Conservation (phyloP, 768 basidiomycete genomes). For the Baorangia bicolor region DNA sequence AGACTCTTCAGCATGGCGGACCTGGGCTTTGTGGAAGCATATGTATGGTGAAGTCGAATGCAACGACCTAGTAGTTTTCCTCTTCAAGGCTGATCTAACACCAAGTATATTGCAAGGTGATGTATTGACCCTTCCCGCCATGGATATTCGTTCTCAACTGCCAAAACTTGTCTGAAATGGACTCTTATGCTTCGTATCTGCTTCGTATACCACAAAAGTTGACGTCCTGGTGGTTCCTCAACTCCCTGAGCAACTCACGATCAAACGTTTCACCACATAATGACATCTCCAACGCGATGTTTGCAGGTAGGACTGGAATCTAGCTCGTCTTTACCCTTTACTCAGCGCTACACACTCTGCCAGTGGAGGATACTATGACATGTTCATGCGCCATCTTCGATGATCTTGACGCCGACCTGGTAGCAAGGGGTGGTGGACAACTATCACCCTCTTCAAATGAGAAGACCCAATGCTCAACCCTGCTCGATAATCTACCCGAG, state of each 20-base stretch:
- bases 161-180: not conserved
- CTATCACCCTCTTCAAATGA: not conserved
- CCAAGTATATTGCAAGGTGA: not conserved
- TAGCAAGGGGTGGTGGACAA: not conserved
- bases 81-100: not conserved
- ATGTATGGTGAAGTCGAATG: not conserved
- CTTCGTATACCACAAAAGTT: not conserved
- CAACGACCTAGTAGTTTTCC: not conserved
- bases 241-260: not conserved
- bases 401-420: not conserved
- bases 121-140: not conserved
- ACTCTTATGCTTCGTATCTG: not conserved
- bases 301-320: not conserved
- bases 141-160: not conserved
- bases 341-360: too few relatives aligned
- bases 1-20: not conserved
- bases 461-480: too few relatives aligned
- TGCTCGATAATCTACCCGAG: not conserved
- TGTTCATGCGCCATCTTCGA: conserved; percentile 1
- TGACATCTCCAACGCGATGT: not conserved
- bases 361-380: too few relatives aligned
- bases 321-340: not conserved
- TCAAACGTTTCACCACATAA: not conserved
- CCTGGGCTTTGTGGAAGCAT: not conserved
- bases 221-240: not conserved